phyloP scores from a whole-genome alignment of 768 basidiomycete genomes.

The Trichaptum fuscoviolaceum region DNA sequence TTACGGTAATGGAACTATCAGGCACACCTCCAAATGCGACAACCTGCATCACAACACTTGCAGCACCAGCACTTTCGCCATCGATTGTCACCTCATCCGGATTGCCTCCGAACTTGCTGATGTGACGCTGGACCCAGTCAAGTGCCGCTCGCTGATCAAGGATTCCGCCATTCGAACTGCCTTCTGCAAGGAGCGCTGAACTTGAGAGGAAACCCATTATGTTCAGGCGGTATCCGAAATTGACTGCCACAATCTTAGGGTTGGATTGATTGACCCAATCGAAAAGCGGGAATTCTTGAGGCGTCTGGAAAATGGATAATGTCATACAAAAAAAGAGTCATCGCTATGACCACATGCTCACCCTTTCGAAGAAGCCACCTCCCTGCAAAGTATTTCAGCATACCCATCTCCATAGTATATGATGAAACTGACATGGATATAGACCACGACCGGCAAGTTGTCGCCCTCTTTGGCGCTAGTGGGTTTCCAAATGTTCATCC shows the following conservation, averaged over 20 bases:
- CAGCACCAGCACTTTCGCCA: slow-evolving; percentile 40
- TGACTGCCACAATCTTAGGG: slow-evolving; percentile 28
- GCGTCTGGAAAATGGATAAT: slow-evolving; percentile 24
- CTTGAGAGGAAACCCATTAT: slow-evolving; percentile 29
- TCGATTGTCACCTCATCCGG: slow-evolving; percentile 30
- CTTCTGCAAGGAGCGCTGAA: slow-evolving; percentile 27
- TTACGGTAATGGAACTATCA: slow-evolving; percentile 9
- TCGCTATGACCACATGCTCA: slow-evolving; percentile 12
- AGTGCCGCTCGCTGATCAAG: slow-evolving; percentile 35
- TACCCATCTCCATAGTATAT: neutral
- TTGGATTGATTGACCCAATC: slow-evolving; percentile 41
- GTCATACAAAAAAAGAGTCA: neutral
- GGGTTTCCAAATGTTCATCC: slow-evolving; percentile 39
- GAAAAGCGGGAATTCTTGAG: slow-evolving; percentile 43
- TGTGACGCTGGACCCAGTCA: slow-evolving; percentile 36
- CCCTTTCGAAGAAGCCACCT: slow-evolving; percentile 35
- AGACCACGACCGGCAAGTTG: slow-evolving; percentile 37
- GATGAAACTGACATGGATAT: slow-evolving; percentile 31
- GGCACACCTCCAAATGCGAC: slow-evolving; percentile 36
- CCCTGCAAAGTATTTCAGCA: slow-evolving; percentile 22
- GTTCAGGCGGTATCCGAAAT: slow-evolving; percentile 29
- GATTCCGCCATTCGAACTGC: slow-evolving; percentile 34
- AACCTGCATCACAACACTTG: slow-evolving; percentile 39
- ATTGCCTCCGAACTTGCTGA: slow-evolving; percentile 30
- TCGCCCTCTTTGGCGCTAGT: slow-evolving; percentile 27